These are phyloP conservation scores for Podospora pseudopauciseta DNA, from an alignment of 495 filamentous ascomycete genomes.

Conservation along the genomic window DNA sequence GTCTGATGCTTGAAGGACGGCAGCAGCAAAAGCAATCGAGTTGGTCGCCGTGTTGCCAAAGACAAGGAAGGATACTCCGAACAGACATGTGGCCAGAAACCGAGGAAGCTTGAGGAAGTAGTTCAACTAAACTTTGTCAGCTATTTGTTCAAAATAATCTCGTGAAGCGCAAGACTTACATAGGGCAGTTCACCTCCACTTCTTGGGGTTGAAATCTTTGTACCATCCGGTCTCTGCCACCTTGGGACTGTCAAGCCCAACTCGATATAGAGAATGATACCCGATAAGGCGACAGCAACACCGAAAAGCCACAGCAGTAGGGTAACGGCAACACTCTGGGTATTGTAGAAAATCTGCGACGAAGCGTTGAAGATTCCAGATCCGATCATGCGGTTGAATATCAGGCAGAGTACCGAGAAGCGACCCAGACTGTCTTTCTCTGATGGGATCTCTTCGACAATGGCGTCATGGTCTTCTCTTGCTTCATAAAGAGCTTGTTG, in stretches of 20 bases:
- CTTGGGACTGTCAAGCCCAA: conserved; percentile 21
- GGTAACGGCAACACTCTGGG: conserved; percentile 21
- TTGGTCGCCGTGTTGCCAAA: conserved; percentile 24
- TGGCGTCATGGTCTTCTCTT: conserved; percentile 9
- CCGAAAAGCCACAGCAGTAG: conserved; percentile 22
- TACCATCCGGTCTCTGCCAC: conserved; percentile 14
- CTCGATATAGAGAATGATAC: conserved; percentile 21
- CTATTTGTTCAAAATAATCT: neutral
- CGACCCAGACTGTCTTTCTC: conserved; percentile 18
- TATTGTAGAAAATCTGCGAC: conserved; percentile 22
- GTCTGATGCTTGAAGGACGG: conserved; percentile 13
- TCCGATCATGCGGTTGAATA: conserved; percentile 24
- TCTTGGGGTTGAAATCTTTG: conserved; percentile 19
- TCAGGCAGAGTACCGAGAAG: conserved; percentile 19
- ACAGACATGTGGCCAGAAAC: conserved; percentile 23
- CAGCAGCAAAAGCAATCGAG: conserved; percentile 20
- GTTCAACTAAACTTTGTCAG: conserved; percentile 20
- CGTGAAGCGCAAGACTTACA: neutral
- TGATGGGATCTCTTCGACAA: conserved; percentile 23
- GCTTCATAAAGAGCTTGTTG: conserved; percentile 19
- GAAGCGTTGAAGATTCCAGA: conserved; percentile 25
- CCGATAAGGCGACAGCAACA: conserved; percentile 15
- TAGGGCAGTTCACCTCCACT: conserved; percentile 26
- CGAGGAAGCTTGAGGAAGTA: conserved; percentile 21
- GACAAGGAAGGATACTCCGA: conserved; percentile 22